Conservation (phyloP, 441 rosid genomes). For the Syzygium malaccense region DNA sequence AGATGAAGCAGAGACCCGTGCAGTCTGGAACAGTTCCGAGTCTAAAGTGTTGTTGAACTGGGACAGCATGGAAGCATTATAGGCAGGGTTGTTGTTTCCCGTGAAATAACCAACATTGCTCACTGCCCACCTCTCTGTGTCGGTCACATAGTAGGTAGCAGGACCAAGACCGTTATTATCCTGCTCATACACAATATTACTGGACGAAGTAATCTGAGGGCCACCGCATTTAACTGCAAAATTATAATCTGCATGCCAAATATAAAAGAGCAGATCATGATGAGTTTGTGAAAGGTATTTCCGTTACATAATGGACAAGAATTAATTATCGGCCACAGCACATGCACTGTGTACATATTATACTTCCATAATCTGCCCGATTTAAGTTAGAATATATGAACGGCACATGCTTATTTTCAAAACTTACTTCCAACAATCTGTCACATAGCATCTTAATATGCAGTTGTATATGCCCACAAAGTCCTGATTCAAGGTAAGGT, state of each 20-base stretch:
- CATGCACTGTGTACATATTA: not conserved
- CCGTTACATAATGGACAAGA: not conserved
- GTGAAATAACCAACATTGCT: conserved; percentile 48
- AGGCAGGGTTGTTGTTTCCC: conserved; percentile 21
- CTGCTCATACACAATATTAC: no score
- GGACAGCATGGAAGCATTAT: conserved; percentile 15
- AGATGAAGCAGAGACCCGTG: conserved; percentile 63
- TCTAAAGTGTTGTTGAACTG: conserved; percentile 24
- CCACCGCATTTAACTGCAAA: no score
- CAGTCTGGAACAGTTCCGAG: conserved; percentile 45
- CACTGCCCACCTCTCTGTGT: conserved; percentile 32
- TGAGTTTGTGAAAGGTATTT: not conserved
- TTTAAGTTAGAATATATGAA: not conserved
- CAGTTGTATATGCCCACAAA: no score
- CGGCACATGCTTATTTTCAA: not conserved
- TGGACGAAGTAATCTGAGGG: no score
- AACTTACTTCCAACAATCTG: not conserved
- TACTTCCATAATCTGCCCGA: not conserved
- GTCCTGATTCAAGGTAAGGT: no score
- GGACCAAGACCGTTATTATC: no score
- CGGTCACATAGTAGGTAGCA: no score
- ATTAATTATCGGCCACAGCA: not conserved
- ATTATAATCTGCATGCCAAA: no score
- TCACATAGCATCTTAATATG: not conserved
- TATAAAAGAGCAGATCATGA: not conserved